Evolutionary conservation across 768 basidiomycete species (phyloP), one percentile per base, ranked within the genome.

Genomic region (Suillus spraguei): DNA sequence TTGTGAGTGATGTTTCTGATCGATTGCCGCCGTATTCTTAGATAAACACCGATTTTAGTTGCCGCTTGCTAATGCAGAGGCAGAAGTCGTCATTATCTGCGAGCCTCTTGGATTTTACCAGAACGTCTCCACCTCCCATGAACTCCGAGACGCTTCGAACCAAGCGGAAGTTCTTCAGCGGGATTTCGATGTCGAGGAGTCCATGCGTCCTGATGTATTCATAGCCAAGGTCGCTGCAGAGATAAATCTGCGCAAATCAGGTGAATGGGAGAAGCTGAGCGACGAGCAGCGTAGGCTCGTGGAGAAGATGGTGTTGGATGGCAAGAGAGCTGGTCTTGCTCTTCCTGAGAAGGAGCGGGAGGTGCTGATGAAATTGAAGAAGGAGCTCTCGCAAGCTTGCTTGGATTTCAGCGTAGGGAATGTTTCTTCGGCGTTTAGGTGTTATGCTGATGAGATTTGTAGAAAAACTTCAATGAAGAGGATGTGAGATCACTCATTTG

Each of bases 391-490:
- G 10, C 84, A 89, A 69, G 81, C 83, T 33, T 92, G 87, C 72
- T 77, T 93, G n/a, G 88, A 91, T 70, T 95, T 95, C 69, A 86
- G 82, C 73, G 91, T 91, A 68, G 67, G 88, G 10, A 20, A 78
- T 20, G 9, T n/a, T 46, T 11, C 39, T 44, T 61, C 49, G 1
- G 59, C 32, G 32, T 61, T 55, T 11, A 10, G 11, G 5, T 35
- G 16, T 4, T 10, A 36, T 24, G 46, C 54, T 22, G 61, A 22
- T n/a, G 32, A 24, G 8, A 22, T 54, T 35, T 47, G 5, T 60
- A 91, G 88, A 92, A 90, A 88, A 92, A 94, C 77, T 93, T 90
- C 78, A 94, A 94, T 68, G 93, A 96, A 74, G 94, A 95, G 71
- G 87, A 90, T 50, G 91, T 90, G 66, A 62, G 79, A 66, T 22